Percentiles rank a stretch among this genome's conserved stretches.
Evolutionary conservation across 768 basidiomycete genomes (phyloP).

Genomic region (Cytidiella melzeri): DNA sequence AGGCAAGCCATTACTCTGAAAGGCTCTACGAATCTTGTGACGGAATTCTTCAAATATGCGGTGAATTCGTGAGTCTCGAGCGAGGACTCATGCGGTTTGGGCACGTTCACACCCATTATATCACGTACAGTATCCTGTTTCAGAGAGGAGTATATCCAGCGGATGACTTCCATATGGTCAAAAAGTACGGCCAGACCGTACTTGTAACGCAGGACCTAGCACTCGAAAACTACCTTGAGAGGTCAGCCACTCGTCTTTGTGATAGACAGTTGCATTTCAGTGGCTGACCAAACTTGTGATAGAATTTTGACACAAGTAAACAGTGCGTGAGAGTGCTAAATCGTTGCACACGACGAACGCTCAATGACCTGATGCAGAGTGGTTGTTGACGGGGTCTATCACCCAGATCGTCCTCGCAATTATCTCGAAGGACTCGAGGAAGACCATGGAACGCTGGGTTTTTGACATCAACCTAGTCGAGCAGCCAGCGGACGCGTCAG

Average conservation of each 20-base stretch:
- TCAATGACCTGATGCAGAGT: slow-evolving; percentile 47
- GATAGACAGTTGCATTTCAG: background rate
- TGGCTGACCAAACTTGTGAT: background rate
- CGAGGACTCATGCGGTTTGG: no score
- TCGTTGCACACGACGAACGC: background rate
- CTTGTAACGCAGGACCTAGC: slow-evolving; percentile 91
- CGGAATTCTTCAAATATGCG: slow-evolving; percentile 99
- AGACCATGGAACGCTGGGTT: slow-evolving; percentile 95
- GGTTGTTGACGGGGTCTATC: slow-evolving; percentile 89
- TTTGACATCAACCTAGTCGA: slow-evolving; percentile 90
- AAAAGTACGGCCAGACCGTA: slow-evolving; percentile 96
- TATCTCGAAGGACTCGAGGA: slow-evolving; percentile 88
- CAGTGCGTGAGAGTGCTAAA: slow-evolving; percentile 44
- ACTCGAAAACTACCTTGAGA: slow-evolving; percentile 88
- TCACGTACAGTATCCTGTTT: slow-evolving; percentile 71
- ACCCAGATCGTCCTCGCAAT: slow-evolving; percentile 94
- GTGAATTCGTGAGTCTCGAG: slow-evolving; percentile 76
- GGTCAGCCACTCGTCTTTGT: slow-evolving; percentile 33
- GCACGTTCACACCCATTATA: slow-evolving; percentile 3
- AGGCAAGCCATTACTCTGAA: slow-evolving; percentile 90
- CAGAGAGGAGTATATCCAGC: slow-evolving; percentile 96
- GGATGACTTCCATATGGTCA: slow-evolving; percentile 99
- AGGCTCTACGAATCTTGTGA: slow-evolving; percentile 88
- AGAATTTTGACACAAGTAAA: slow-evolving; percentile 92
- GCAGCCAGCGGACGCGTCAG: slow-evolving; percentile 40